A percentile compares a stretch with the other conserved stretches of the same genome.
Evolutionary conservation across 768 basidiomycete species (phyloP).

Genomic region (Artomyces pyxidatus): DNA sequence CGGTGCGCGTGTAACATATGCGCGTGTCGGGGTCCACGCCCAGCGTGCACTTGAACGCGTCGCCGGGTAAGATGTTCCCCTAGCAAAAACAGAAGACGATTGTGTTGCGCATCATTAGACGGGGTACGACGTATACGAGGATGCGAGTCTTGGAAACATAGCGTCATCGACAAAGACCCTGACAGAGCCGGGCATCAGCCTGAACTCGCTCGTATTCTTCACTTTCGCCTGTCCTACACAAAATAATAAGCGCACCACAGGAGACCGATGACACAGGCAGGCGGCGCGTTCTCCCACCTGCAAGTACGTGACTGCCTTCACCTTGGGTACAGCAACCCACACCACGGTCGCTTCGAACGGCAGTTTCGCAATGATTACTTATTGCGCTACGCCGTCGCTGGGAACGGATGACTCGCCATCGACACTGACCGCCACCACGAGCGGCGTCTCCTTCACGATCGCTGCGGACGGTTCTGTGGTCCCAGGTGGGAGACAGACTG

Average conservation of each 20-base stretch:
- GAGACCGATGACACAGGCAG: too few species aligned
- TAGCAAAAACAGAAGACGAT: too few species aligned
- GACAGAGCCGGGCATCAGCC: slow-evolving; percentile 45
- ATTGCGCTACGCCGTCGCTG: slow-evolving; percentile 47
- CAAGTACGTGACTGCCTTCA: slow-evolving; percentile 41
- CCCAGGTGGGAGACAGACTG: neutral
- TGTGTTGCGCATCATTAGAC: too few species aligned
- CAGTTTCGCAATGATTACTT: slow-evolving; percentile 43
- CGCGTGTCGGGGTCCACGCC: slow-evolving; percentile 29
- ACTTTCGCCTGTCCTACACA: slow-evolving; percentile 36
- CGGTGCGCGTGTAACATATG: slow-evolving; percentile 32
- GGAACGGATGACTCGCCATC: slow-evolving; percentile 43
- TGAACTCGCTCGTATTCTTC: slow-evolving; percentile 50
- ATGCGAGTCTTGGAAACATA: slow-evolving; percentile 47
- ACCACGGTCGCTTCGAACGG: slow-evolving; percentile 37
- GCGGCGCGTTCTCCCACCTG: too few species aligned
- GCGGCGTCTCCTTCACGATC: slow-evolving; percentile 42
- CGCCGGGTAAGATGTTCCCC: slow-evolving; percentile 40
- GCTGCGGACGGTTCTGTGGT: slow-evolving; percentile 30
- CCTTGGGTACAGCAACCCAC: slow-evolving; percentile 42
- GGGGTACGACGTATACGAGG: too few species aligned
- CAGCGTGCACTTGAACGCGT: slow-evolving; percentile 47
- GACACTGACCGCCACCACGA: slow-evolving; percentile 46
- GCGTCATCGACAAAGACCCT: slow-evolving; percentile 48
- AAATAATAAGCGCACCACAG: slow-evolving; percentile 7